A percentile compares a stretch with the other conserved stretches of the same genome.
These are phyloP conservation scores for Heliamphora exappendiculata DNA, from an alignment of 148 eudicot genomes.

Conservation along the genomic window DNA sequence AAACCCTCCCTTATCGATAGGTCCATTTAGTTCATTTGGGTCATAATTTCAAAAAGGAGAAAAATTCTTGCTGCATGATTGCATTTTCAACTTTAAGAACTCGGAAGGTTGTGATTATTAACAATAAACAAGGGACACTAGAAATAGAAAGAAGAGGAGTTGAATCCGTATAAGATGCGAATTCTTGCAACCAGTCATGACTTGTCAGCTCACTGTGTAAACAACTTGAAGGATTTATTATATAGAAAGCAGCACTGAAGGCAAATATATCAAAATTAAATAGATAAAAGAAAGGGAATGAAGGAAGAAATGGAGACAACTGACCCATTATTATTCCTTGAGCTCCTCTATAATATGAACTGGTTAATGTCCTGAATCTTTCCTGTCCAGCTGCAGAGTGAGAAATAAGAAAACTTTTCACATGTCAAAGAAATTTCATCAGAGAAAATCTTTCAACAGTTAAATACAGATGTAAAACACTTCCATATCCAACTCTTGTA, in stretches of 20 bases:
- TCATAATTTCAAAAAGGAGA: not conserved
- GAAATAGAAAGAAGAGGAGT: not conserved
- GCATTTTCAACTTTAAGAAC: not conserved
- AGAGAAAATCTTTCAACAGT: not conserved
- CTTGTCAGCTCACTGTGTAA: not conserved
- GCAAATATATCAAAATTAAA: not conserved
- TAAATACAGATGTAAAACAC: not conserved
- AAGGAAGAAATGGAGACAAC: conserved; percentile 3
- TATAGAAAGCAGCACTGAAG: not conserved
- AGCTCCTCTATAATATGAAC: conserved; percentile 94
- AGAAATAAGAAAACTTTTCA: not conserved
- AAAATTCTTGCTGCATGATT: not conserved
- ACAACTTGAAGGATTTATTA: not conserved
- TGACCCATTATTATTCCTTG: conserved; percentile 94
- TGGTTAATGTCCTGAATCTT: conserved; percentile 89
- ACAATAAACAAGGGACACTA: not conserved
- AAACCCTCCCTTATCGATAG: not conserved
- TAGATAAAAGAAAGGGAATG: not conserved
- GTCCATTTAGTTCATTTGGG: not conserved
- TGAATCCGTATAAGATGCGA: too few relatives aligned
- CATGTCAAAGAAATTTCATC: not conserved
- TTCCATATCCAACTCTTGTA: not conserved
- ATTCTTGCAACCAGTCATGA: not conserved
- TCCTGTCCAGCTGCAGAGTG: conserved; percentile 84
- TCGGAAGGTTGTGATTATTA: not conserved